Evolutionary conservation across 441 rosid species (phyloP).

Genomic region (Erysimum cheiri): DNA sequence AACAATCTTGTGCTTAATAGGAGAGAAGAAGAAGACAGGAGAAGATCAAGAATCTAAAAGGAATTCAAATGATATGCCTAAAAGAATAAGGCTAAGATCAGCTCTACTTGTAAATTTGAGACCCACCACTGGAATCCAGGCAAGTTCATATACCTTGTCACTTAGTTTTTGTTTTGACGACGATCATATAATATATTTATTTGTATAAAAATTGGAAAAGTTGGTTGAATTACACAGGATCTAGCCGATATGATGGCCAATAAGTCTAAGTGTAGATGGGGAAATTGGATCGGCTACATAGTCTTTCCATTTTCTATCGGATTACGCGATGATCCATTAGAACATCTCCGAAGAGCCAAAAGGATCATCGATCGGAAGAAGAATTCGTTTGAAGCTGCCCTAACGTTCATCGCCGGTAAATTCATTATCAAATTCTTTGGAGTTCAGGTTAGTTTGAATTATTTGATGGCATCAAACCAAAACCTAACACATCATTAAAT

Average conservation of each 20-base stretch:
- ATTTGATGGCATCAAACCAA: neutral
- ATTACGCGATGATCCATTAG: constrained; percentile 55
- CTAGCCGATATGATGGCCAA: constrained; percentile 67
- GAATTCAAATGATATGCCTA: constrained; percentile 44
- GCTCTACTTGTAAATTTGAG: constrained; percentile 66
- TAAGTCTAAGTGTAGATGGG: constrained; percentile 60
- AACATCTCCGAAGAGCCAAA: constrained; percentile 60
- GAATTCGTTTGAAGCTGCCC: constrained; percentile 57
- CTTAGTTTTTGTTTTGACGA: neutral
- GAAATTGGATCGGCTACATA: constrained; percentile 68
- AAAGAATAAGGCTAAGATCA: constrained; percentile 59
- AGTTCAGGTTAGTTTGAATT: constrained; percentile 43
- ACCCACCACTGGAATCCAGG: constrained; percentile 76
- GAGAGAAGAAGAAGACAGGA: constrained; percentile 22
- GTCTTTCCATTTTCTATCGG: constrained; percentile 60
- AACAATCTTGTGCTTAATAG: constrained; percentile 11
- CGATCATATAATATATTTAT: neutral
- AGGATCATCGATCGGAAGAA: constrained; percentile 61
- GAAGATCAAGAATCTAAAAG: constrained; percentile 20
- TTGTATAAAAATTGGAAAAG: neutral
- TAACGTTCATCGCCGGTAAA: constrained; percentile 34
- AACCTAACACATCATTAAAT: neutral
- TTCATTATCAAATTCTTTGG: constrained; percentile 50
- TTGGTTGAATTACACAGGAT: constrained; percentile 41
- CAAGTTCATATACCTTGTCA: neutral